Evolutionary conservation across 164 flowering plant species (phyloP).

Genomic region (Malania oleifera): DNA sequence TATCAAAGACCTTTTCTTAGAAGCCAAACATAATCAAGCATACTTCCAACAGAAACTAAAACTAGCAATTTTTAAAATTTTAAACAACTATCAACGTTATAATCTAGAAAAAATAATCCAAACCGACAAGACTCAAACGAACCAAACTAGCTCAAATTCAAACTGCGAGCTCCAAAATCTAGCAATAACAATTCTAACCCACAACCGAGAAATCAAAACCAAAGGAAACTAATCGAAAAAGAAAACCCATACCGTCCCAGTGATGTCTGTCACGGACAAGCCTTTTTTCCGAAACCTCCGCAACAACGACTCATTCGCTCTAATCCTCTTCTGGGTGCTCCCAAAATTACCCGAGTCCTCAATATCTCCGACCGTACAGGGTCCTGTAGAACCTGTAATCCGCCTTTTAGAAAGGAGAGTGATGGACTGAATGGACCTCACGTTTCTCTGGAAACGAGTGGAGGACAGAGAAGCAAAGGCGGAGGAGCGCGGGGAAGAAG

Average conservation of each 20-base stretch:
- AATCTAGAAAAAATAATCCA: too few species aligned
- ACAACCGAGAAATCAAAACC: neutral
- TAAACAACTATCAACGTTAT: too few species aligned
- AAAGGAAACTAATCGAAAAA: neutral
- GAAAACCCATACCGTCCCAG: slow-evolving; percentile 46
- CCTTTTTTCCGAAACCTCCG: slow-evolving; percentile 53
- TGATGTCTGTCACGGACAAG: slow-evolving; percentile 71
- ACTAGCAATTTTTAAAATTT: too few species aligned
- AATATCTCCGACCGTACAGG: slow-evolving; percentile 25
- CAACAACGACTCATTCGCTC: slow-evolving; percentile 35
- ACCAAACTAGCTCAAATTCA: neutral
- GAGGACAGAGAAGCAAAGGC: slow-evolving; percentile 5
- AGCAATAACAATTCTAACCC: neutral
- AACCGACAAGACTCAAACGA: too few species aligned
- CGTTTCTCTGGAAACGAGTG: slow-evolving; percentile 17
- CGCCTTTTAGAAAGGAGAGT: slow-evolving; percentile 36
- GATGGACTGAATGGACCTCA: slow-evolving; percentile 31
- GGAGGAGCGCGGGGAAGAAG: slow-evolving; percentile 13
- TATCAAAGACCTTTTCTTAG: too few species aligned
- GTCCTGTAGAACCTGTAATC: slow-evolving; percentile 18
- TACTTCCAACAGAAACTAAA: too few species aligned
- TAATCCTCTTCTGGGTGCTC: slow-evolving; percentile 34
- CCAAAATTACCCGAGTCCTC: slow-evolving; percentile 45
- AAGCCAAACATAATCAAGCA: too few species aligned
- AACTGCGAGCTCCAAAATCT: neutral